Conservation (phyloP, 2,329 filamentous ascomycete genomes). For the Epichloe aotearoae region DNA sequence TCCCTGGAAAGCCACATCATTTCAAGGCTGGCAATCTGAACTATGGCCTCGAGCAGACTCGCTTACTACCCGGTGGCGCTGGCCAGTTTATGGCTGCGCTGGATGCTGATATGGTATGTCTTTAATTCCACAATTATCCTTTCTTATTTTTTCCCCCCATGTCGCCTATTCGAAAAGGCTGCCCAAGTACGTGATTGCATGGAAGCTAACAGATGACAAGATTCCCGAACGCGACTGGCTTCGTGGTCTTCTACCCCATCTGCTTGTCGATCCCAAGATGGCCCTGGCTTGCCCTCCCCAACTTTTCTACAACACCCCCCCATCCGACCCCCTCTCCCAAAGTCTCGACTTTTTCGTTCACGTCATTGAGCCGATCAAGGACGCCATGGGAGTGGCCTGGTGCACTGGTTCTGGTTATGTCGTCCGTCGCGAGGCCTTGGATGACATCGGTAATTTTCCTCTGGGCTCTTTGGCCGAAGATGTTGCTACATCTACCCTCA, state of each 20-base stretch:
- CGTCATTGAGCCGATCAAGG: slow-evolving; percentile 36
- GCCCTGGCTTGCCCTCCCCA: slow-evolving; percentile 47
- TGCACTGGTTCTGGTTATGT: slow-evolving; percentile 53
- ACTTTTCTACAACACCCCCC: slow-evolving; percentile 50
- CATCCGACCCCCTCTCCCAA: slow-evolving; percentile 43
- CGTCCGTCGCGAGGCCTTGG: slow-evolving; percentile 43
- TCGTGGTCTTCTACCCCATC: slow-evolving; percentile 41
- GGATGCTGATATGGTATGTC: slow-evolving; percentile 49
- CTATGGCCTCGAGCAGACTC: slow-evolving; percentile 39
- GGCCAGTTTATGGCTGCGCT: slow-evolving; percentile 47
- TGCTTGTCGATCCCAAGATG: slow-evolving; percentile 42
- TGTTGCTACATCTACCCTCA: slow-evolving; percentile 42
- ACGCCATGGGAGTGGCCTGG: slow-evolving; percentile 42
- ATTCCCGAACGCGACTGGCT: slow-evolving; percentile 50
- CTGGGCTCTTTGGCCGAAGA: slow-evolving; percentile 48
- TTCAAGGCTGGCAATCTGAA: slow-evolving; percentile 56
- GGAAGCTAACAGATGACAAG: slow-evolving; percentile 13
- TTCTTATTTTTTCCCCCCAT: not conserved
- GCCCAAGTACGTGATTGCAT: not conserved
- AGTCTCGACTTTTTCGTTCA: slow-evolving; percentile 46
- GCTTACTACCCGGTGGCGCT: slow-evolving; percentile 39
- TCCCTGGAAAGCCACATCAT: slow-evolving; percentile 35
- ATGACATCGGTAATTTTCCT: slow-evolving; percentile 49
- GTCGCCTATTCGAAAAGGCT: not conserved
- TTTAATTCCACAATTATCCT: not conserved